phyloP scores from a whole-genome alignment of 108 stramenopile species.

The Fistulifera pelliculosa region DNA sequence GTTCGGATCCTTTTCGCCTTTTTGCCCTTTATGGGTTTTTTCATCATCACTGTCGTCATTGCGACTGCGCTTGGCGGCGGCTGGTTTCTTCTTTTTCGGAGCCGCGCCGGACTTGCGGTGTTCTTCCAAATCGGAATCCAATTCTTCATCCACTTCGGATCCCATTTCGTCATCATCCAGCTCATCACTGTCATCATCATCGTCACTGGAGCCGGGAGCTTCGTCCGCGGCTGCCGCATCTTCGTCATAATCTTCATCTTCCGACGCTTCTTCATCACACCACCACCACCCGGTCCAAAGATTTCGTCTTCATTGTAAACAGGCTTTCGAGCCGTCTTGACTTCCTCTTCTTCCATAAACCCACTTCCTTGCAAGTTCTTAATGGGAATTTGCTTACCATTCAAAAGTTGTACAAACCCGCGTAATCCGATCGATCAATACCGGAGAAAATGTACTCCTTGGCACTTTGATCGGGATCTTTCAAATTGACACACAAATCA shows the following conservation, averaged over 20 bases:
- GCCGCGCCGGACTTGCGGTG: conserved; percentile 20
- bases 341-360: conserved; percentile 15
- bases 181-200: conserved; percentile 24
- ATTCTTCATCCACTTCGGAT: conserved; percentile 41
- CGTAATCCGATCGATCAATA: conserved; percentile 85
- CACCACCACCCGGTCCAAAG: conserved; percentile 45
- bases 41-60: conserved; percentile 25
- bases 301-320: conserved; percentile 63
- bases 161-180: conserved; percentile 28
- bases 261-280: conserved; percentile 41
- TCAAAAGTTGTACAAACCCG: conserved; percentile 79
- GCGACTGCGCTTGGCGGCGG: conserved; percentile 4
- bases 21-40: conserved; percentile 26
- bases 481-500: conserved; percentile 78
- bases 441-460: conserved; percentile 85
- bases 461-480: conserved; percentile 21
- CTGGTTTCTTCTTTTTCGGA: conserved; percentile 20
- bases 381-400: conserved; percentile 82
- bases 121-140: conserved; percentile 41
- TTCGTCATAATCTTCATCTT: conserved; percentile 53
- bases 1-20: conserved; percentile 55
- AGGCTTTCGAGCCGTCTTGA: conserved; percentile 18
- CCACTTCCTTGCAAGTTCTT: conserved; percentile 75
- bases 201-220: conserved; percentile 3
- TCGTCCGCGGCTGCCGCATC: conserved; percentile 32